These are phyloP conservation scores for Schwanniomyces pseudopolymorphus DNA, from an alignment of 805 yeast genomes.

Conservation along the genomic window DNA sequence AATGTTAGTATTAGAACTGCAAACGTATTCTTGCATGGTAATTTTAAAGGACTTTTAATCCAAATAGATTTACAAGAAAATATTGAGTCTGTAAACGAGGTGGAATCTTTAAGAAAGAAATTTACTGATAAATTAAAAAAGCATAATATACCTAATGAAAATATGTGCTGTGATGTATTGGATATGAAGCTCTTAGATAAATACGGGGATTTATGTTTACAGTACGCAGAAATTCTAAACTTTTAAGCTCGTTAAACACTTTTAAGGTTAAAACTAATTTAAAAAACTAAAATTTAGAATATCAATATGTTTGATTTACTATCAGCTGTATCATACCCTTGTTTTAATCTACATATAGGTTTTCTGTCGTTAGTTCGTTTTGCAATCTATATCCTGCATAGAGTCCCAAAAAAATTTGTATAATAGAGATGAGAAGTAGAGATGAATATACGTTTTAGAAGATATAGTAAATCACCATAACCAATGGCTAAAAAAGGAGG, in stretches of 20 bases:
- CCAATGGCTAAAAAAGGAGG: conserved; percentile 19
- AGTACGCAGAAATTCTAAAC: conserved; percentile 41
- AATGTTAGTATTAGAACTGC: conserved; percentile 59
- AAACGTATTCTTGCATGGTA: conserved; percentile 73
- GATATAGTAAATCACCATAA: not conserved
- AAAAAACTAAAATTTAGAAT: too few species aligned
- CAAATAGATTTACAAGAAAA: conserved; percentile 46
- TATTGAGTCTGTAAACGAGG: conserved; percentile 10
- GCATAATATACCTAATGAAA: conserved; percentile 42
- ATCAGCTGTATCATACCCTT: too few species aligned
- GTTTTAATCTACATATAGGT: not conserved
- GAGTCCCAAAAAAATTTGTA: conserved; percentile 5
- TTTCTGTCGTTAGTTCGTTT: not conserved
- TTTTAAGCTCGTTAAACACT: not conserved
- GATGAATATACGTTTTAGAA: not conserved
- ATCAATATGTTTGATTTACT: too few species aligned
- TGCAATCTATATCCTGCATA: conserved; percentile 2
- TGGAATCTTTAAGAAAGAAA: conserved; percentile 12
- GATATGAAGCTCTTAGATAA: conserved; percentile 24
- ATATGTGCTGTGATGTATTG: conserved; percentile 31
- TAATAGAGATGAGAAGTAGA: conserved; percentile 6
- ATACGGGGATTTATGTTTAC: conserved; percentile 41
- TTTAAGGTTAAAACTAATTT: too few species aligned
- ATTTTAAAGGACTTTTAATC: conserved; percentile 66
- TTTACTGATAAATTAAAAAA: conserved; percentile 27